These are phyloP conservation scores for Candida sithepensis DNA, from an alignment of 805 yeast species.

Conservation along the genomic window DNA sequence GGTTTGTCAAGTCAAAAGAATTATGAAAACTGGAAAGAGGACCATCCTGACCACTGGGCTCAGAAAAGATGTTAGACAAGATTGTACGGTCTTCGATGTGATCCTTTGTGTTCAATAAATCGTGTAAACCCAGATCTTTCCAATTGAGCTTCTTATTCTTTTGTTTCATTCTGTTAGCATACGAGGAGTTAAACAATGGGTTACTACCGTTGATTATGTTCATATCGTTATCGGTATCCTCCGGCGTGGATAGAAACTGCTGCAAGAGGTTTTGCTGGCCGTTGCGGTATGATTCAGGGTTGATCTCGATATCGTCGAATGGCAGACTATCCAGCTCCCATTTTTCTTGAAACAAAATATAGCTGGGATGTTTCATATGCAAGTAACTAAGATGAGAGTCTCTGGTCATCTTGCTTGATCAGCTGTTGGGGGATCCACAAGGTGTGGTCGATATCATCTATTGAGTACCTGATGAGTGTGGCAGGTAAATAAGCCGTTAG, in stretches of 20 bases:
- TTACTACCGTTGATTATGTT: slow-evolving; percentile 21
- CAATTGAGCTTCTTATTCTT: slow-evolving; percentile 28
- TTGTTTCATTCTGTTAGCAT: slow-evolving; percentile 24
- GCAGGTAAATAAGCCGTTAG: too few species aligned
- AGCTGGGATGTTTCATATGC: slow-evolving; percentile 30
- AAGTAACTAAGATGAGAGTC: slow-evolving; percentile 28
- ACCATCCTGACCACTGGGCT: neutral
- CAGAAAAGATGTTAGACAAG: slow-evolving; percentile 10
- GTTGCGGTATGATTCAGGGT: slow-evolving; percentile 13
- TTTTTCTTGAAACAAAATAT: slow-evolving; percentile 29
- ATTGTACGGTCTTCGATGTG: slow-evolving; percentile 25
- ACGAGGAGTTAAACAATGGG: slow-evolving; percentile 27
- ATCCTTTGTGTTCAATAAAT: slow-evolving; percentile 14
- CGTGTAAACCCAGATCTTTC: slow-evolving; percentile 28
- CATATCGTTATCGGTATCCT: slow-evolving; percentile 27
- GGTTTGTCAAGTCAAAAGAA: slow-evolving; percentile 10
- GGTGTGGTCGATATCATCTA: too few species aligned
- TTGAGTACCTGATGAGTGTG: too few species aligned
- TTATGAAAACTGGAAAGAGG: neutral
- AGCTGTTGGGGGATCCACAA: neutral
- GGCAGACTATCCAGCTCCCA: slow-evolving; percentile 31
- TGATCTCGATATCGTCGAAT: slow-evolving; percentile 32
- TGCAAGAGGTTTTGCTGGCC: slow-evolving; percentile 24
- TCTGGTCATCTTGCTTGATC: slow-evolving; percentile 17
- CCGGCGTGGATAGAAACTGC: slow-evolving; percentile 25